Base-by-base conservation (phyloP, 2,329 filamentous ascomycete genomes). In the Aspergillus sojae region DNA sequence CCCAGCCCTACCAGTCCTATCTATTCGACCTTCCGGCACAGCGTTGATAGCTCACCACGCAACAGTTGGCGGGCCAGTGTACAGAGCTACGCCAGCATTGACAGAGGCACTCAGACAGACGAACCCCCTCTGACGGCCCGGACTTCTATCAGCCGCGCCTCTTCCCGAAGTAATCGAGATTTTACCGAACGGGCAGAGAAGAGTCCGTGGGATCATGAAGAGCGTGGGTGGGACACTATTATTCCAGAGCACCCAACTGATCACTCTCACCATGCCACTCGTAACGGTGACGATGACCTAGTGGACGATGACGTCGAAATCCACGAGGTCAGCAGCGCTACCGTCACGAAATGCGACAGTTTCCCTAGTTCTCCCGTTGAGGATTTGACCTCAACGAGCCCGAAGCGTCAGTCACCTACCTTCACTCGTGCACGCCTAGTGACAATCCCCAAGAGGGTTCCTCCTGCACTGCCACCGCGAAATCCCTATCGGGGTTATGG, bases 401-500 rank as follows among this genome's bases (percentile, higher is more conserved):
- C 87, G 46, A 83, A 86, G 50, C 81, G 88, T 55, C 85, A 86
- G 2, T 88, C 90, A 1, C 87, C 90, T 60, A 85, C 88, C 61
- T 88, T 93, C 62, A 90, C 88, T 45, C 90, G 91, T 72, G 92
- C 93, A 28, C 90, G 90, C 57, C 82, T 97, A 57, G 92, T 97
- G 32, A 93, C 88, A 53, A 96, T 97, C 63, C 88, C 91, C 14
- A 96, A 94, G 79, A 86, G 93, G 41, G 79, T 89, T 1, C 71
- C 92, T 1, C 93, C 94, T 1, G 88, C 91, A 10, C 84, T 97
- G 14, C 94, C 94, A 1, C 84, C 87, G 3, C 85, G 93, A 55
- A 96, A 91, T 73, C 90, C 92, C 19, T 68, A 73, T 11, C 76
- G 76, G 58, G 66, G 62, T 64, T 71, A 65, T 60, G 65, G 30